Percentiles rank a stretch among this genome's conserved stretches.
phyloP scores from a whole-genome alignment of 805 yeast species.

The Nakazawaea ishiwadae region DNA sequence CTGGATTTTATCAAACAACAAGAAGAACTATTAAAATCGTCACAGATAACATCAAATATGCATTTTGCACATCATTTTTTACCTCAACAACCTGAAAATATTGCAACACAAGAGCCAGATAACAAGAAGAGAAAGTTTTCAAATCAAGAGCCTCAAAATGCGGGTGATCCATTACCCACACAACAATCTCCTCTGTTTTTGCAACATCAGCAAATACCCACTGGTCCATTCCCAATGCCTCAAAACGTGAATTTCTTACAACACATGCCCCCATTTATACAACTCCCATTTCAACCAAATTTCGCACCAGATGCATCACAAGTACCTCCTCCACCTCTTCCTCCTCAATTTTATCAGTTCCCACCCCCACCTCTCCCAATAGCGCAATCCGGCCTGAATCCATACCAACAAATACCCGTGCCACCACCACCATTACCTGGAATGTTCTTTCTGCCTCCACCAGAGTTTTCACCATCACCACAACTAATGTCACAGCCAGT shows the following conservation, averaged over 20 bases:
- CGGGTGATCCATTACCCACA: background rate
- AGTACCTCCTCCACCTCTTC: background rate
- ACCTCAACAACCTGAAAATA: too few relatives aligned
- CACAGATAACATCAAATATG: background rate
- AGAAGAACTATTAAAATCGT: constrained; percentile 2
- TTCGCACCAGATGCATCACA: background rate
- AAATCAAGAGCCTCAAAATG: too few relatives aligned
- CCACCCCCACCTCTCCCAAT: background rate
- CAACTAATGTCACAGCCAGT: too few relatives aligned
- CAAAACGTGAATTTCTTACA: background rate
- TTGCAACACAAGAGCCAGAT: too few relatives aligned
- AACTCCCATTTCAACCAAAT: background rate
- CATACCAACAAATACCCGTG: too few relatives aligned
- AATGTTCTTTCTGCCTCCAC: too few relatives aligned
- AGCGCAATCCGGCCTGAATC: too few relatives aligned
- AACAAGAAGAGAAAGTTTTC: too few relatives aligned
- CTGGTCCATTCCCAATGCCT: constrained; percentile 4
- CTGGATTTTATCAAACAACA: constrained; percentile 18
- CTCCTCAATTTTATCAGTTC: background rate
- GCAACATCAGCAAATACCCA: background rate
- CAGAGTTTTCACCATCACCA: background rate
- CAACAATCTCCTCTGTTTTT: too few relatives aligned
- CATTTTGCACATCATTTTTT: too few relatives aligned
- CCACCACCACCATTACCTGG: too few relatives aligned
- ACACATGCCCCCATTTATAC: background rate